These are phyloP conservation scores for Linum tenue DNA, from an alignment of 345 rosid species.

Conservation along the genomic window DNA sequence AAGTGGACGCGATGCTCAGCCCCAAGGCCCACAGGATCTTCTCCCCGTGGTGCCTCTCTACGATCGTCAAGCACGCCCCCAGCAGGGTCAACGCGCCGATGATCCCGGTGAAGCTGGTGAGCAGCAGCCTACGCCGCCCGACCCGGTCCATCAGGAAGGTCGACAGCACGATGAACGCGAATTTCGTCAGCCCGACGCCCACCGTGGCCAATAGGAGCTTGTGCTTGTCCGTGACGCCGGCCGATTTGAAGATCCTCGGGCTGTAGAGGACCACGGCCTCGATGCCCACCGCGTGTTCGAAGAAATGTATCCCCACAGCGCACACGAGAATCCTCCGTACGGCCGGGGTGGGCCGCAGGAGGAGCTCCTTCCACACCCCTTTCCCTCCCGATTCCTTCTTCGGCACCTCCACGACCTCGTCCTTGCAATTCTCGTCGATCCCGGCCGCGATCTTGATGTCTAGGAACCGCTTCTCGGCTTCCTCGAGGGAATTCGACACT, in stretches of 20 bases:
- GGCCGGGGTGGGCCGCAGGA: conserved; percentile 42
- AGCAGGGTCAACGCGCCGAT: conserved; percentile 31
- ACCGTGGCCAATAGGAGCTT: conserved; percentile 64
- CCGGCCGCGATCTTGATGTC: conserved; percentile 57
- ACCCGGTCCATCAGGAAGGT: conserved; percentile 52
- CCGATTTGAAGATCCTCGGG: conserved; percentile 60
- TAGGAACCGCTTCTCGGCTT: conserved; percentile 48
- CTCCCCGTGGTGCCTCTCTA: conserved; percentile 23
- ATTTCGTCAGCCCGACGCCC: conserved; percentile 72
- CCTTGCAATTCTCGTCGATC: conserved; percentile 34
- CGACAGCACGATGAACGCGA: conserved; percentile 34
- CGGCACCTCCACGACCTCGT: conserved; percentile 18
- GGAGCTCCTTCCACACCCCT: conserved; percentile 69
- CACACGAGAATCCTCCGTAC: conserved; percentile 61
- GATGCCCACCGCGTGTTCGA: conserved; percentile 67
- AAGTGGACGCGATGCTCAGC: conserved; percentile 41
- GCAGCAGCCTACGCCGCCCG: conserved; percentile 56
- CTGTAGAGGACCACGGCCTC: conserved; percentile 65
- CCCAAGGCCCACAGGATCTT: conserved; percentile 46
- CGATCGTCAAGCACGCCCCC: conserved; percentile 51
- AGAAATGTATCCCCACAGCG: conserved; percentile 69
- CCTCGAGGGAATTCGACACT: conserved; percentile 51
- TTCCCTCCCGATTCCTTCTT: conserved; percentile 26
- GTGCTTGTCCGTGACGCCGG: conserved; percentile 37
- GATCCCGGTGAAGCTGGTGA: conserved; percentile 50